Base-by-base conservation (phyloP, 78 protist genomes). In the Dictyostelium citrinum region DNA sequence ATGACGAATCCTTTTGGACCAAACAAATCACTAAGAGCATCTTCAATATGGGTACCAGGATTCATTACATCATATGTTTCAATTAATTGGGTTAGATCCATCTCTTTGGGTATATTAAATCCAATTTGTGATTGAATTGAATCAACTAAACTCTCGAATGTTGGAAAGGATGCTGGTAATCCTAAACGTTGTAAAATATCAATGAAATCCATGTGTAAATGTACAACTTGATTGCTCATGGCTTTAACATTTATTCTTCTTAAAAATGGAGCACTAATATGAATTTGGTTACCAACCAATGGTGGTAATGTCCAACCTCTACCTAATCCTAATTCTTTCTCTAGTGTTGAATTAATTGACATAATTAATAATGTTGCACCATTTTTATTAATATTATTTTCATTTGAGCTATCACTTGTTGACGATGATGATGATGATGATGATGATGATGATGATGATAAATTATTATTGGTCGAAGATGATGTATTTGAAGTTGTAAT, bases 221-320 rank as follows among this genome's bases (percentile, higher is more conserved):
- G 61, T 7, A 86, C 92, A 0, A 55, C 2, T 75, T 55, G 68
- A 86, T 77, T 61, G 14, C 39, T 61, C 27, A 61, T 86, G 17
- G 88, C 68, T n/a, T 49, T 37, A 2, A 84, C 79, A 8, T 51
- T 27, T 5, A 93, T 74, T 24, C 96, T 16, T 45, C 83, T 37
- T 14, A 93, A 61, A 43, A 77, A 82, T 6, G 96, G 29, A 11
- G 45, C 60, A 17, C 93, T 60, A 12, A 93, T 58, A 70, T 93
- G 88, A 11, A 82, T 81, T 49, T 93, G 93, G 27, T 93, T 93
- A 29, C 82, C 96, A 6, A 55, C 78, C 2, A 93, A 55, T 17
- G 79, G 90, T 4, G 91, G 82, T 14, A 39, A 79, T 12, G 24
- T 71, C 96, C 96, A 93, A 16, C 90, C 96, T 68, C 96, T 37